These are phyloP conservation scores for Salix viminalis DNA, from an alignment of 345 rosid genomes.

Conservation along the genomic window DNA sequence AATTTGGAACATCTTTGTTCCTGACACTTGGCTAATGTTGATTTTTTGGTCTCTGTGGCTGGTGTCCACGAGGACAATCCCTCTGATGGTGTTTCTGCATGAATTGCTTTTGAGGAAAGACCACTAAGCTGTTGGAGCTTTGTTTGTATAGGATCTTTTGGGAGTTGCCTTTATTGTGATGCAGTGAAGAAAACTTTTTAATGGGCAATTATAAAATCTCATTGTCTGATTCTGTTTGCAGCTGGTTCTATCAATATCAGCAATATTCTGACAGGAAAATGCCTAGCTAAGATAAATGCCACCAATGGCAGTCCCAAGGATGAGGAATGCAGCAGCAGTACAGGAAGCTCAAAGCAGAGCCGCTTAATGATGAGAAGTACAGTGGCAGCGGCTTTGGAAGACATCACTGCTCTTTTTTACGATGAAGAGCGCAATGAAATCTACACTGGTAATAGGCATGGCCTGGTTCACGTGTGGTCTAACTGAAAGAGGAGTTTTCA, in stretches of 20 bases:
- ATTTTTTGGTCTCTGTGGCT: neutral
- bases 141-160: neutral
- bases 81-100: neutral
- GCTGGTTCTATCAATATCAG: constrained; percentile 90
- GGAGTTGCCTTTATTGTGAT: constrained; percentile 1
- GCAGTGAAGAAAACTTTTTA: neutral
- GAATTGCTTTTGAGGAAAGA: neutral
- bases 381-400: constrained; percentile 77
- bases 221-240: constrained; percentile 28
- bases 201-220: neutral
- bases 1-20: neutral
- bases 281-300: constrained; percentile 78
- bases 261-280: constrained; percentile 92
- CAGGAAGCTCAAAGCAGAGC: constrained; percentile 30
- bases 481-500: constrained; percentile 28
- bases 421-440: constrained; percentile 94
- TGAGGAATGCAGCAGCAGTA: constrained; percentile 41
- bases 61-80: neutral
- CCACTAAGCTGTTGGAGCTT: neutral
- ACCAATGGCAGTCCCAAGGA: constrained; percentile 49
- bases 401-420: constrained; percentile 83
- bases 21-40: neutral
- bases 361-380: constrained; percentile 41
- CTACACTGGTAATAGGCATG: constrained; percentile 78
- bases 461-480: constrained; percentile 89